These are phyloP conservation scores for Candida cerambycidarum DNA, from an alignment of 805 yeast genomes.

Conservation along the genomic window DNA sequence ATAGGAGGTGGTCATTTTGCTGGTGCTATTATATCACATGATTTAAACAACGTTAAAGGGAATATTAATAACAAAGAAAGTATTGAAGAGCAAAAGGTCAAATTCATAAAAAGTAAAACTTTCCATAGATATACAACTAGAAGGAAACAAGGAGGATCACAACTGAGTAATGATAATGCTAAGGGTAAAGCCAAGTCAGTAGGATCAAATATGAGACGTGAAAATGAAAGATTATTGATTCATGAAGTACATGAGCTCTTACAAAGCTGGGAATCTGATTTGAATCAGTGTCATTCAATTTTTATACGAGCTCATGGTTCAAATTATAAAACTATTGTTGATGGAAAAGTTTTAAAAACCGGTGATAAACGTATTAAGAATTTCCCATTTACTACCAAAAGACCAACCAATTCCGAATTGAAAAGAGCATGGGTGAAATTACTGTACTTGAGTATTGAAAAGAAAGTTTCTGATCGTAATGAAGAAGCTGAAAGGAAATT, in stretches of 20 bases:
- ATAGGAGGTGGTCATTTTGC: slow-evolving; percentile 98
- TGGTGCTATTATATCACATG: slow-evolving; percentile 85
- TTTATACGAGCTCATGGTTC: slow-evolving; percentile 81
- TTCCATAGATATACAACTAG: slow-evolving; percentile 95
- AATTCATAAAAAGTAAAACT: slow-evolving; percentile 72
- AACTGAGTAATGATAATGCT: slow-evolving; percentile 86
- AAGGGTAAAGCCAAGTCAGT: slow-evolving; percentile 96
- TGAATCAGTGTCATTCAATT: slow-evolving; percentile 65
- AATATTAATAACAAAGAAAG: slow-evolving; percentile 46
- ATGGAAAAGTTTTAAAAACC: slow-evolving; percentile 50
- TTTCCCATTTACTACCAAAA: slow-evolving; percentile 86
- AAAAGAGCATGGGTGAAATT: slow-evolving; percentile 82
- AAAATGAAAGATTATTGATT: slow-evolving; percentile 81
- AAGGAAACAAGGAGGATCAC: slow-evolving; percentile 97
- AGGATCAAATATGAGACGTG: slow-evolving; percentile 85
- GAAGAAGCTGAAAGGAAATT: slow-evolving; percentile 22
- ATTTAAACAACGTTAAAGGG: slow-evolving; percentile 55
- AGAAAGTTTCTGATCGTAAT: slow-evolving; percentile 52
- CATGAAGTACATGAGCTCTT: slow-evolving; percentile 75
- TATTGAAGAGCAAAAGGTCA: slow-evolving; percentile 61
- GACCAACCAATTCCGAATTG: slow-evolving; percentile 82
- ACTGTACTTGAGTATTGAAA: slow-evolving; percentile 54
- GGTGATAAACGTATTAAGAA: slow-evolving; percentile 62
- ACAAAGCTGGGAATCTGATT: slow-evolving; percentile 58
- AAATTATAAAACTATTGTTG: slow-evolving; percentile 62